A percentile compares a stretch with the other conserved stretches of the same genome.
phyloP scores from a whole-genome alignment of 2,329 filamentous ascomycete species.

The Pseudocercospora fuligena region DNA sequence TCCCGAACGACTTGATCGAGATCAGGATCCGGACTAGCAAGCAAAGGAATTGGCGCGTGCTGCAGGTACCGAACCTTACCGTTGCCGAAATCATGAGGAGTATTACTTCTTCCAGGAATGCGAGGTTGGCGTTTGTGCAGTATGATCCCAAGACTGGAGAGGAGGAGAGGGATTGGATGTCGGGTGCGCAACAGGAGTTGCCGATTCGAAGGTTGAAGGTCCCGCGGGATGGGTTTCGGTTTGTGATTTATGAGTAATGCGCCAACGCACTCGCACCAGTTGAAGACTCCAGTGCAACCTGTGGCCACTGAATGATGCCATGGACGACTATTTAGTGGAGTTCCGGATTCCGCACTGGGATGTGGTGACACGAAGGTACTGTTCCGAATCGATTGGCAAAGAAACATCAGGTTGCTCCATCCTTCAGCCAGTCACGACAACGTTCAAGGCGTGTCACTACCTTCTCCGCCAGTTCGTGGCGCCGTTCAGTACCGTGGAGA shows the following conservation, averaged over 20 bases:
- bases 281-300: too few relatives aligned
- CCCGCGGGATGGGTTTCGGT: neutral
- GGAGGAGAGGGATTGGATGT: conserved; percentile 1
- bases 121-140: neutral
- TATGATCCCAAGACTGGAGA: neutral
- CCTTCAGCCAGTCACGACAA: conserved; percentile 22
- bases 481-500: conserved; percentile 22
- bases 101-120: neutral
- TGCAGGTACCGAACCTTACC: neutral
- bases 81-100: neutral
- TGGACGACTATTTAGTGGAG: too few relatives aligned
- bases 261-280: too few relatives aligned
- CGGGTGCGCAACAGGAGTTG: neutral
- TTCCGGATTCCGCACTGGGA: too few relatives aligned
- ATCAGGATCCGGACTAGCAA: conserved; percentile 2
- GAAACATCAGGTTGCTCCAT: neutral
- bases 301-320: too few relatives aligned
- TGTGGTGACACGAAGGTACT: too few relatives aligned
- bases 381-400: too few relatives aligned
- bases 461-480: conserved; percentile 22
- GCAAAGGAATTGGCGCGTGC: neutral
- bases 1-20: conserved; percentile 1
- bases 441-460: conserved; percentile 24
- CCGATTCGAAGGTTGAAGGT: neutral
- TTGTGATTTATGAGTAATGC: conserved; percentile 5